These are phyloP conservation scores for Linum usitatissimum DNA, from an alignment of 345 rosid genomes.

Conservation along the genomic window DNA sequence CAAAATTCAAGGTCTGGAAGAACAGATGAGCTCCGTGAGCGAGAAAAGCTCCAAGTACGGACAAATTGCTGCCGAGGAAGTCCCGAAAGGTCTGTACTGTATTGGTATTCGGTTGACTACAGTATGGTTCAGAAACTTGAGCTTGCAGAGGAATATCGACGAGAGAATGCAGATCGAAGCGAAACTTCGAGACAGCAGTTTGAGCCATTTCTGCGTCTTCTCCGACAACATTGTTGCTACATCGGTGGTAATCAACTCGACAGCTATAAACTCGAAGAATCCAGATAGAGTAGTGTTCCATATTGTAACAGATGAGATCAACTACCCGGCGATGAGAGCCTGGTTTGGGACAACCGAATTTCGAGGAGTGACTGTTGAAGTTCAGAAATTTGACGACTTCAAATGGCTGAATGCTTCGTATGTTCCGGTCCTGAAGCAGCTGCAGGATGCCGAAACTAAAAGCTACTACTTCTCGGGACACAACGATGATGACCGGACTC, in stretches of 20 bases:
- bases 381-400: conserved; percentile 82
- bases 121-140: conserved; percentile 50
- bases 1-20: conserved; percentile 68
- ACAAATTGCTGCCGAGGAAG: conserved; percentile 96
- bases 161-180: conserved; percentile 30
- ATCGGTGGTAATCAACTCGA: conserved; percentile 85
- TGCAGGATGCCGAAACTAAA: conserved; percentile 84
- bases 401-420: conserved; percentile 87
- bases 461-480: conserved; percentile 85
- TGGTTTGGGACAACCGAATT: conserved; percentile 68
- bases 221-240: conserved; percentile 88
- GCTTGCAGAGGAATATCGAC: conserved; percentile 30
- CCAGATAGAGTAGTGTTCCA: conserved; percentile 66
- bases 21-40: conserved; percentile 49
- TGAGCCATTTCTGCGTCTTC: conserved; percentile 74
- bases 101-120: conserved; percentile 72
- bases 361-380: conserved; percentile 66
- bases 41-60: conserved; percentile 87
- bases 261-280: conserved; percentile 51
- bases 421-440: conserved; percentile 91
- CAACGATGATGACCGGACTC: conserved; percentile 52
- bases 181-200: conserved; percentile 46
- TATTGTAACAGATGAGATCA: conserved; percentile 79
- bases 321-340: conserved; percentile 76
- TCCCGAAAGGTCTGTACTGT: conserved; percentile 87